Base-by-base conservation (phyloP, 768 basidiomycete genomes). In the Termitomyces heimii region DNA sequence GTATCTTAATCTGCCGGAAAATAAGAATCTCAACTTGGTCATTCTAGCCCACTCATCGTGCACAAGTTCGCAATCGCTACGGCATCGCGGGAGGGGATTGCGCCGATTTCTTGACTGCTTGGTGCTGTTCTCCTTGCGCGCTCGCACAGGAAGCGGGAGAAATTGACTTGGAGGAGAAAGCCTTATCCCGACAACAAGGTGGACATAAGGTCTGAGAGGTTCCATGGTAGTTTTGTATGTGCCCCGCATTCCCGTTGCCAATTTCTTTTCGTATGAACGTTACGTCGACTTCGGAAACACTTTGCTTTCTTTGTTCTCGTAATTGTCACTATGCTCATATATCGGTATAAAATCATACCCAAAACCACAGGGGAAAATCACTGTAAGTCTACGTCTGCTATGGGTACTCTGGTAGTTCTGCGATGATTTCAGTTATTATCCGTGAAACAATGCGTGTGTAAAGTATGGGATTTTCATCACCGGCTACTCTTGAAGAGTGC, bases 131-230 rank as follows among this genome's bases (percentile, higher is more conserved):
- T 0, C 68, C 77, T 5, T 81, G 79, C 58, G 73, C 69, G 1
- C 69, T 80, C 49, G 70, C 70, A 0, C 78, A 80, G 64, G 77
- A 75, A 56, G 66, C 66, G 40, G 68, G 69, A 32, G 77, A 80
- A 56, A 60, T 80, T 16, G 63, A 69, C 47, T 63, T 73, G 54
- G 78, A 80, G 62, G 78, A 79, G 64, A 46, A 29, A 0, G 43
- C 51, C 10, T 4, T 57, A 20, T 5, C 26, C 18, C 63, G 65
- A 46, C 71, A 68, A 32, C 49, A 63, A 42, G 45, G 40, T 1
- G 60, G 6, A 8, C 43, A 51, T 16, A 61, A 60, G 50, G 53
- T 57, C 14, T 65, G 50, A 60, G 47, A 20, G 20, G 14, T 22
- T 22, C 8, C 32, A 18, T 5, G 32, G 20, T 35, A 22, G 12